Evolutionary conservation across 2,329 filamentous ascomycete species (phyloP).

Genomic region (Colletotrichum sp.): DNA sequence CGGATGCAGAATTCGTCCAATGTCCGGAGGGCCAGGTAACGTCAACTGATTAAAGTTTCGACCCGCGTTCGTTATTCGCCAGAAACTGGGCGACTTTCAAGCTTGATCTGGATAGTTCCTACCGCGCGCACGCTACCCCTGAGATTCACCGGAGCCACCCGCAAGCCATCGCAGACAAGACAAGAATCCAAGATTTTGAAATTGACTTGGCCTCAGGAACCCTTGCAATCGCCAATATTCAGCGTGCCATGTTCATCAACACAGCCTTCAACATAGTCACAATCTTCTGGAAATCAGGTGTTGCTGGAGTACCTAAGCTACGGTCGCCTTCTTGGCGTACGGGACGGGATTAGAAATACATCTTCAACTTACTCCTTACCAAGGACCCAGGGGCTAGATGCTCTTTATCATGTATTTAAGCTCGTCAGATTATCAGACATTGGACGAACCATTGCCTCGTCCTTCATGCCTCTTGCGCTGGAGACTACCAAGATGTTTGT

Average conservation of each 20-base stretch:
- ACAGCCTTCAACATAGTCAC: not conserved
- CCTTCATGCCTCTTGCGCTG: not conserved
- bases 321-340: not conserved
- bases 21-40: not conserved
- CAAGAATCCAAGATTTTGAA: not conserved
- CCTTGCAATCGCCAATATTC: not conserved
- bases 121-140: not conserved
- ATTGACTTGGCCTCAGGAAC: not conserved
- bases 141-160: not conserved
- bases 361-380: not conserved
- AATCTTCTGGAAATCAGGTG: not conserved
- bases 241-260: not conserved
- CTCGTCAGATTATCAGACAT: not conserved
- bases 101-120: not conserved
- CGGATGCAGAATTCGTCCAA: not conserved
- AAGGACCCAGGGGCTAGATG: not conserved
- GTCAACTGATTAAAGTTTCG: not conserved
- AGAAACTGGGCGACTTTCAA: not conserved
- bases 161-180: rapidly evolving
- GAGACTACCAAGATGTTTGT: not conserved
- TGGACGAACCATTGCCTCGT: not conserved
- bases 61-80: not conserved
- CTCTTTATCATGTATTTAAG: not conserved
- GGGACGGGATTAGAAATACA: not conserved
- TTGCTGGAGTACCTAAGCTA: rapidly evolving